Percentiles rank a stretch among this genome's conserved stretches.
Evolutionary conservation across 352 stramenopile species (phyloP).

Genomic region (Peronosclerospora sorghi): DNA sequence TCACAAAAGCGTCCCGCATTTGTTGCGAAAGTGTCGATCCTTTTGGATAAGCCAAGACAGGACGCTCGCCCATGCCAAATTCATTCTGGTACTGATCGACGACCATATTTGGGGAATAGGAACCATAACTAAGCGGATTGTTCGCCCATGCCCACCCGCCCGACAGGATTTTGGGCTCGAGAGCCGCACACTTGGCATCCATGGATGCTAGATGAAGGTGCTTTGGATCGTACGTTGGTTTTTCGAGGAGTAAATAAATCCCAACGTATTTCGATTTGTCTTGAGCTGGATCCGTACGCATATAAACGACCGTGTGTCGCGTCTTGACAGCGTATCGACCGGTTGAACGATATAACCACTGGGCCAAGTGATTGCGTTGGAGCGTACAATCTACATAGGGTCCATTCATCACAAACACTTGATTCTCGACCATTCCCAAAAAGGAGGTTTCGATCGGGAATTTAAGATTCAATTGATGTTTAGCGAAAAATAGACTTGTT

Average conservation of each 20-base stretch:
- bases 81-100: constrained; percentile 72
- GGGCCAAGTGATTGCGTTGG: constrained; percentile 68
- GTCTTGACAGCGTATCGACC: constrained; percentile 58
- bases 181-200: constrained; percentile 26
- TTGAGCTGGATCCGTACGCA: constrained; percentile 24
- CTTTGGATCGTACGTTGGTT: constrained; percentile 58
- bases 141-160: constrained; percentile 78
- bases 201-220: constrained; percentile 52
- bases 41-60: constrained; percentile 41
- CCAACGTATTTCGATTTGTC: constrained; percentile 34
- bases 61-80: constrained; percentile 67
- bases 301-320: constrained; percentile 58
- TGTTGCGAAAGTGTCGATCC: constrained; percentile 46
- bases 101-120: constrained; percentile 68
- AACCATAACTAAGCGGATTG: constrained; percentile 48
- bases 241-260: constrained; percentile 70
- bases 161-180: constrained; percentile 26
- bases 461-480: constrained; percentile 71
- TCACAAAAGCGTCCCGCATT: constrained; percentile 69
- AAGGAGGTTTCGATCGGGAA: constrained; percentile 33
- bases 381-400: constrained; percentile 61
- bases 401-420: constrained; percentile 64
- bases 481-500: constrained; percentile 62
- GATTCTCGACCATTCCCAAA: constrained; percentile 51
- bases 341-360: constrained; percentile 63